These are phyloP conservation scores for Penicillium ochrochloron DNA, from an alignment of 495 filamentous ascomycete genomes.

Conservation along the genomic window DNA sequence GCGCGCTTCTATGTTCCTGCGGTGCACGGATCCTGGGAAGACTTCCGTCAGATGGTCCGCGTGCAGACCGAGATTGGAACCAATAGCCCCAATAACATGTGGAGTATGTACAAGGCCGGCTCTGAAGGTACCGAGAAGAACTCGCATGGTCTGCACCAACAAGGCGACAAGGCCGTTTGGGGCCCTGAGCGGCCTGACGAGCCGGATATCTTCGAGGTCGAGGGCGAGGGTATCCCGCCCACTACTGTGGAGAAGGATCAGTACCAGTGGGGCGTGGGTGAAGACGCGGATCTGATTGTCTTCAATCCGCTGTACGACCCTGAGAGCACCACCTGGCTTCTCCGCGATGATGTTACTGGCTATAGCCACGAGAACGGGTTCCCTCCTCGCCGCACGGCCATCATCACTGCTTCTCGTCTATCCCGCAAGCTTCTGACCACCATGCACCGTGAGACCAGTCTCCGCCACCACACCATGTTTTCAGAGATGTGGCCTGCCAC, in stretches of 20 bases:
- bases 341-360: constrained; percentile 86
- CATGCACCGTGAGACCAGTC: constrained; percentile 88
- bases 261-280: constrained; percentile 86
- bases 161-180: constrained; percentile 79
- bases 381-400: constrained; percentile 82
- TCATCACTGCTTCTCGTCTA: constrained; percentile 83
- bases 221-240: constrained; percentile 72
- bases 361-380: constrained; percentile 71
- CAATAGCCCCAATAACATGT: constrained; percentile 72
- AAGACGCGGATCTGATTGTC: constrained; percentile 91
- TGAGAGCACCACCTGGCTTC: constrained; percentile 82
- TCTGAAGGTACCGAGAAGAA: constrained; percentile 43
- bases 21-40: constrained; percentile 87
- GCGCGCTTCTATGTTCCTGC: constrained; percentile 88
- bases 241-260: constrained; percentile 75
- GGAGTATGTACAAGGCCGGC: constrained; percentile 52
- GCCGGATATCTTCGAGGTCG: constrained; percentile 69
- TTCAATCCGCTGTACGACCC: constrained; percentile 96
- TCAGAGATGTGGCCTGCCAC: constrained; percentile 95
- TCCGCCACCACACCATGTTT: constrained; percentile 86
- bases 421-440: constrained; percentile 77
- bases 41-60: constrained; percentile 90
- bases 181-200: constrained; percentile 74
- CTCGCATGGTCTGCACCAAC: constrained; percentile 43
- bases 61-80: constrained; percentile 87